Evolutionary conservation across 306 rosid genomes (phyloP).

Genomic region (apple (Malus domestica)): DNA sequence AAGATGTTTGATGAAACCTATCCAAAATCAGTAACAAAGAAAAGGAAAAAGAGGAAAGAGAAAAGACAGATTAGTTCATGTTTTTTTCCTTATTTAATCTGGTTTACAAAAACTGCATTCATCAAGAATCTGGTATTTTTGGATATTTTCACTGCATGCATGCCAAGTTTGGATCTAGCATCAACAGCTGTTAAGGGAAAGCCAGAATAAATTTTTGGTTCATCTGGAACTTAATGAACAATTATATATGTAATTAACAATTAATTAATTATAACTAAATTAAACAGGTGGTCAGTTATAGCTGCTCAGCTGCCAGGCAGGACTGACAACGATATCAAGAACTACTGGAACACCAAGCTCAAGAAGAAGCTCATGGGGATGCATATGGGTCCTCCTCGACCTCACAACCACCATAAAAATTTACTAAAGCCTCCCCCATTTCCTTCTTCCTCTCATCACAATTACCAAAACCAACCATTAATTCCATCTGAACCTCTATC

Average conservation of each 20-base stretch:
- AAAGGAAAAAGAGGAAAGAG: not conserved
- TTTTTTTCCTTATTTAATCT: not conserved
- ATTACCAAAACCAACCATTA: not conserved
- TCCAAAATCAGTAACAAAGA: slow-evolving; percentile 20
- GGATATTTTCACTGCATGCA: slow-evolving; percentile 31
- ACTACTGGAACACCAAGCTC: slow-evolving; percentile 95
- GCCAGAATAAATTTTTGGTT: not conserved
- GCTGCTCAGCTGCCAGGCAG: slow-evolving; percentile 88
- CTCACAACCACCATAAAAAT: slow-evolving; percentile 4
- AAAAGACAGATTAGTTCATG: not conserved
- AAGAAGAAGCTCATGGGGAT: slow-evolving; percentile 75
- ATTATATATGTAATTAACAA: not conserved
- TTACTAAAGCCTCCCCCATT: not conserved
- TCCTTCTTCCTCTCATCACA: not conserved
- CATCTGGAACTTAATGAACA: not conserved
- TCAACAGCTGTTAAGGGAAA: slow-evolving; percentile 8
- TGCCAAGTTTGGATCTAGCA: slow-evolving; percentile 37
- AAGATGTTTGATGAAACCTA: slow-evolving; percentile 6
- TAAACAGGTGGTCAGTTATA: slow-evolving; percentile 85
- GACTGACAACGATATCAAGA: slow-evolving; percentile 91
- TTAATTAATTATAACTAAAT: not conserved
- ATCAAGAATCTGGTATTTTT: slow-evolving; percentile 24
- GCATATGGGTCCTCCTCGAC: slow-evolving; percentile 17
- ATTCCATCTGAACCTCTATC: slow-evolving; percentile 10
- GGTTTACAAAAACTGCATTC: not conserved